Evolutionary conservation across 129 eudicot genomes (phyloP), one percentile per base, ranked within the genome.

Genomic region (Helianthus tuberosus): DNA sequence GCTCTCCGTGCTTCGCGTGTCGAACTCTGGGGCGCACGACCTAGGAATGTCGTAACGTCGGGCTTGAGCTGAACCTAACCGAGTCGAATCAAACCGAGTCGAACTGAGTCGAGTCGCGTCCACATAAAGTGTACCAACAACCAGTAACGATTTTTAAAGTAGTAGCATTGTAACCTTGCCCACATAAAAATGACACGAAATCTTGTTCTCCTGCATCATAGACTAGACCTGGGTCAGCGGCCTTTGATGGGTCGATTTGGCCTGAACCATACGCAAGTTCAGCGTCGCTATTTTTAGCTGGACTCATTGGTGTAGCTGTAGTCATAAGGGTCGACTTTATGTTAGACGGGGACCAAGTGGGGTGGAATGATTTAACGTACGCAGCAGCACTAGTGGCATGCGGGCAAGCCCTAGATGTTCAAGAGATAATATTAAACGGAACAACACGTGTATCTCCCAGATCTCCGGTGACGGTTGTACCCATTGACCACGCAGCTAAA

Each of bases 351-450:
- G 89, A 84, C 93, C 89, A 85, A 0, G 76, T 48, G 0, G 89
- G 88, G 78, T 88, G 75, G 66, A 79, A 82, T 5, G 90, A 80
- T 81, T 88, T 88, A 47, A 88, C 81, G 38, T 85, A 85, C 16
- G 90, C 90, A 2, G 88, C 95, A 13, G 84, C 87, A 0, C 80
- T 91, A 8, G 83, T 25, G 12, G 80, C 89, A 25, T 88, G 95
- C 6, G 91, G 95, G 66, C 95, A 88, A 23, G 91, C 68, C 95
- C 86, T 86, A 12, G 91, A 88, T 12, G 90, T 88, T 7, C 94
- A 90, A 0, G 88, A 85, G n/a, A 83, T 55, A 7, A 85, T 82
- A 54, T 80, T 88, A 75, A 32, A 88, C 5, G 85, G 73, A 15
- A 79, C 89, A 8, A 77, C 84, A 50, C 89, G 83, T 2, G 47